Evolutionary conservation across 129 eudicot species (phyloP).

Genomic region (Smallanthus sonchifolius): DNA sequence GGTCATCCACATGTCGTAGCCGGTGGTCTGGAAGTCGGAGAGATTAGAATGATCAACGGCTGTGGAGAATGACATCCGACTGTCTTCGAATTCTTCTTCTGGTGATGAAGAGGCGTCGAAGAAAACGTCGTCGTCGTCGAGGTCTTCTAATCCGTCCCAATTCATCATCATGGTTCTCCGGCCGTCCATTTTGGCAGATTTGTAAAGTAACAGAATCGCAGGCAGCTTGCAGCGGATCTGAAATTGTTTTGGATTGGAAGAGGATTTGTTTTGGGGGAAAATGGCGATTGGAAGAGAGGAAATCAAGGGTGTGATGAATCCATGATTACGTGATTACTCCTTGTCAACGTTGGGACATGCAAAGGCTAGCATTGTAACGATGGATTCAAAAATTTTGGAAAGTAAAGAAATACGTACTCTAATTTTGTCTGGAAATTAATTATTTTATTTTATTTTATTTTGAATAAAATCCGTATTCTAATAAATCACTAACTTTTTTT

Average conservation of each 20-base stretch:
- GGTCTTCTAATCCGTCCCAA: constrained; percentile 63
- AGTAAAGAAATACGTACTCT: neutral
- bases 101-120: constrained; percentile 48
- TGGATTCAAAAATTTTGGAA: neutral
- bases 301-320: constrained; percentile 5
- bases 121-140: constrained; percentile 67
- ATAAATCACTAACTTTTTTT: no score
- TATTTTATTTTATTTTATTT: no score
- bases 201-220: constrained; percentile 1
- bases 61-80: constrained; percentile 46
- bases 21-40: constrained; percentile 12
- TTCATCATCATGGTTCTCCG: constrained; percentile 78
- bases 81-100: constrained; percentile 73
- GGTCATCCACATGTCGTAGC: constrained; percentile 79
- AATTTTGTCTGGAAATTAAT: no score
- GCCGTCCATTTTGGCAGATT: constrained; percentile 45
- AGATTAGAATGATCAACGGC: constrained; percentile 16
- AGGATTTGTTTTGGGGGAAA: neutral
- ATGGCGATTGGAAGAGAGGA: constrained; percentile 36
- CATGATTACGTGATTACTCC: constrained; percentile 20
- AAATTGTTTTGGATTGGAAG: constrained; percentile 2
- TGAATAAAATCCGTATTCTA: no score
- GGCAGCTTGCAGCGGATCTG: neutral
- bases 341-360: constrained; percentile 29
- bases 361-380: constrained; percentile 2